A percentile compares a stretch with the other conserved stretches of the same genome.
These are phyloP conservation scores for Calocera cornea DNA, from an alignment of 768 basidiomycete species.

Conservation along the genomic window DNA sequence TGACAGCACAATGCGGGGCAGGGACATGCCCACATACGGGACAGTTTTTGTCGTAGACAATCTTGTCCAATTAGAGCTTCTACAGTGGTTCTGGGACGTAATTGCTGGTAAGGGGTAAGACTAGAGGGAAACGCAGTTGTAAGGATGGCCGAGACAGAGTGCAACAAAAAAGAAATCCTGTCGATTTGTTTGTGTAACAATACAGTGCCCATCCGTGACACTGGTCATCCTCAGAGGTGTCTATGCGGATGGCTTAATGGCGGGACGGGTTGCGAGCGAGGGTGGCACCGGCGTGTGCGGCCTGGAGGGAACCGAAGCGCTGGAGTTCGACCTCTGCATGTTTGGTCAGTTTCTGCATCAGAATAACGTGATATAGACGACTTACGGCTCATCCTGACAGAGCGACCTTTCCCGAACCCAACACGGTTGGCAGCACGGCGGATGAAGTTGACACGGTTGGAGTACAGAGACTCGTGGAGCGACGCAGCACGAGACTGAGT, in stretches of 20 bases:
- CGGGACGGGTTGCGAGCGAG: slow-evolving; percentile 39
- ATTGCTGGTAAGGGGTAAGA: not conserved
- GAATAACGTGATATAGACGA: not conserved
- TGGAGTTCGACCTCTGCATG: slow-evolving; percentile 51
- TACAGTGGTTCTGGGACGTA: not conserved
- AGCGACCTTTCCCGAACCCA: slow-evolving; percentile 56
- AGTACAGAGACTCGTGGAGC: slow-evolving; percentile 83
- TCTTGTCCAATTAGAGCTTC: slow-evolving; percentile 5
- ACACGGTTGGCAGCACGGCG: slow-evolving; percentile 76
- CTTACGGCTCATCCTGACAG: slow-evolving; percentile 57
- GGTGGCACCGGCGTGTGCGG: slow-evolving; percentile 58
- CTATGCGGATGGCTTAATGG: slow-evolving; percentile 8
- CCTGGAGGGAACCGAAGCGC: slow-evolving; percentile 77
- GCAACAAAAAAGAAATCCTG: not conserved
- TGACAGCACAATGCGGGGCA: not conserved
- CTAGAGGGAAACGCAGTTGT: not conserved
- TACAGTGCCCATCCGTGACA: slow-evolving; percentile 5
- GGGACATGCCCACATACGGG: not conserved
- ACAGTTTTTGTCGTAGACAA: not conserved
- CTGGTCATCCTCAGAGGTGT: not conserved
- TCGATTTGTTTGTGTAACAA: slow-evolving; percentile 5
- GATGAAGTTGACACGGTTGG: slow-evolving; percentile 89
- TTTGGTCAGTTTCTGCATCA: slow-evolving; percentile 26
- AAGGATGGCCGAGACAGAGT: slow-evolving; percentile 5
- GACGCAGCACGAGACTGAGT: slow-evolving; percentile 83